phyloP scores from a whole-genome alignment of 106 monocot species.

The Acorus calamus region DNA sequence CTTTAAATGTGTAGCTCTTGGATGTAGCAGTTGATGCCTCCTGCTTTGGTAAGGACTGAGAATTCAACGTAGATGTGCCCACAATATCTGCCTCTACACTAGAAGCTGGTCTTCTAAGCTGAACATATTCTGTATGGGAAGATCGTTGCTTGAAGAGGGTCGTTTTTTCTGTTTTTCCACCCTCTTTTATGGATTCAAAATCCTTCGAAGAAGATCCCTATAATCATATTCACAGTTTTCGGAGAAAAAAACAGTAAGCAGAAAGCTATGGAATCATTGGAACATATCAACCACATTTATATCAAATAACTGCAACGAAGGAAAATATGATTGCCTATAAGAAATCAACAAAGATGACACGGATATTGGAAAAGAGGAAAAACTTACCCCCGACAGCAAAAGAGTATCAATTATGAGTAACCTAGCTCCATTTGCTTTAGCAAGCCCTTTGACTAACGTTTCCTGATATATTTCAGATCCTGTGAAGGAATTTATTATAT shows the following conservation, averaged over 20 bases:
- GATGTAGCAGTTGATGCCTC: conserved; percentile 46
- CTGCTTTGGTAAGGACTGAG: conserved; percentile 5
- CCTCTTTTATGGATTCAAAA: conserved; percentile 59
- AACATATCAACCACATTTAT: no score
- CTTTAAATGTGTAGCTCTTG: conserved; percentile 72
- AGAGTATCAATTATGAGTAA: conserved; percentile 75
- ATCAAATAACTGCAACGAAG: no score
- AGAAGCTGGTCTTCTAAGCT: conserved; percentile 60
- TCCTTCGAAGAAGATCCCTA: conserved; percentile 54
- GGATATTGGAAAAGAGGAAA: background rate
- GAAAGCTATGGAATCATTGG: no score
- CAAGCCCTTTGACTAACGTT: conserved; percentile 65
- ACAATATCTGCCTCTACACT: conserved; percentile 52
- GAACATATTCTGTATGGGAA: conserved; percentile 26
- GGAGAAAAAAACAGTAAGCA: background rate
- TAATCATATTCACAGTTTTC: background rate
- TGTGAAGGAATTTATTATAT: conserved; percentile 17
- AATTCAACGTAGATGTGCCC: background rate
- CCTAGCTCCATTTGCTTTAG: conserved; percentile 65
- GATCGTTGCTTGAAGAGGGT: conserved; percentile 36
- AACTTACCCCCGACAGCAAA: conserved; percentile 63
- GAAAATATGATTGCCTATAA: no score
- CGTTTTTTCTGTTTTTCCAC: conserved; percentile 39
- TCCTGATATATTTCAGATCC: conserved; percentile 99
- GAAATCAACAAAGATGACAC: no score